Percentiles rank a stretch among this genome's conserved stretches.
Evolutionary conservation across 2,329 filamentous ascomycete species (phyloP).

Genomic region (Fusarium aywerte): DNA sequence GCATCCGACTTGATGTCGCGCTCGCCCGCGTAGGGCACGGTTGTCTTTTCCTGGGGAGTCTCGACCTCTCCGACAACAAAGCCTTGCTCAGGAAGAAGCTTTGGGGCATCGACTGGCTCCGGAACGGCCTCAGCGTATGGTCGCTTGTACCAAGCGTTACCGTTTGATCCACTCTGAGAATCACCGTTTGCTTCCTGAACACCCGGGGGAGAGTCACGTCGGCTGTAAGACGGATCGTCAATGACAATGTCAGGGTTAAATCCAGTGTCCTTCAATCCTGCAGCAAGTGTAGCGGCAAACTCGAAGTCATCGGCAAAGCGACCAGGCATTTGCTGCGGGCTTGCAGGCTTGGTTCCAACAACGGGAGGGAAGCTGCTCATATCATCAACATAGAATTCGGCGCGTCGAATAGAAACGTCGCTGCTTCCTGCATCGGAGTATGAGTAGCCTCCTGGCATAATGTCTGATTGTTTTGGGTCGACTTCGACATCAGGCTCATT

Average conservation of each 20-base stretch:
- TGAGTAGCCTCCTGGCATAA: conserved; percentile 28
- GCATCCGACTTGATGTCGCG: conserved; percentile 13
- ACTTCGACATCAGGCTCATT: conserved; percentile 48
- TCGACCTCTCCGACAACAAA: conserved; percentile 62
- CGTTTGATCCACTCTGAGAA: conserved; percentile 50
- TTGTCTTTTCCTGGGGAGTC: conserved; percentile 51
- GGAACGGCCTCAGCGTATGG: conserved; percentile 62
- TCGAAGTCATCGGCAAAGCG: conserved; percentile 74
- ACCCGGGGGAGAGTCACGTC: conserved; percentile 71
- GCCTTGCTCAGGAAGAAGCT: conserved; percentile 51
- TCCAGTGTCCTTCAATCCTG: conserved; percentile 73
- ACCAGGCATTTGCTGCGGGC: conserved; percentile 69
- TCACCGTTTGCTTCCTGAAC: conserved; percentile 60
- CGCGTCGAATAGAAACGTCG: conserved; percentile 34
- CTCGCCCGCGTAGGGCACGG: conserved; percentile 34
- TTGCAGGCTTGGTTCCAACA: conserved; percentile 67
- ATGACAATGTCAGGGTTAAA: conserved; percentile 78
- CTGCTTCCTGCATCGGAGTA: conserved; percentile 28
- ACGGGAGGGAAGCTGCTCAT: conserved; percentile 59
- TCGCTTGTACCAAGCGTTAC: conserved; percentile 57
- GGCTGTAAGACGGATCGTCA: conserved; percentile 70
- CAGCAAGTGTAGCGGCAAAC: conserved; percentile 76
- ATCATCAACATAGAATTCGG: conserved; percentile 51
- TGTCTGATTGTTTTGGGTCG: conserved; percentile 16
- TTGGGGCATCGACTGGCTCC: conserved; percentile 51